These are phyloP conservation scores for Plectosphaerella cucumerina DNA, from an alignment of 2,329 filamentous ascomycete species.

Conservation along the genomic window DNA sequence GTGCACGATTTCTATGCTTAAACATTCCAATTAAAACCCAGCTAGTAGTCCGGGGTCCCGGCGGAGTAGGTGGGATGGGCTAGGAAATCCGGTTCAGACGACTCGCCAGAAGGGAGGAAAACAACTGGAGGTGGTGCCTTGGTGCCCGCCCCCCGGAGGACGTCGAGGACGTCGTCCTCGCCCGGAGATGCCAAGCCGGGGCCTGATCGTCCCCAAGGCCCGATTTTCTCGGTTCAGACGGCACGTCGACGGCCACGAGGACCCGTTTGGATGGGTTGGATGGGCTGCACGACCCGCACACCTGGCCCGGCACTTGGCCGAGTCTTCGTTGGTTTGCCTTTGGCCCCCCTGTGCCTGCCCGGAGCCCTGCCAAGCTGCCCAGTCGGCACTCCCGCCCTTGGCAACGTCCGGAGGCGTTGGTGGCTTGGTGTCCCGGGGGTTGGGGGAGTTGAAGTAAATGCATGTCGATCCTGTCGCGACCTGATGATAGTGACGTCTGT, in stretches of 20 bases:
- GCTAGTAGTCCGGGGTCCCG: neutral
- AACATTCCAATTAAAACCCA: conserved; percentile 1
- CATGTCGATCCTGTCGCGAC: no score
- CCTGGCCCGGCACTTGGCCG: neutral
- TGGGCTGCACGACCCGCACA: neutral
- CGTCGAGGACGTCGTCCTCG: neutral
- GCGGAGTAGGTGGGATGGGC: no score
- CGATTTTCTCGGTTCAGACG: conserved; percentile 2
- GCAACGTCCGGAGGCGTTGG: no score
- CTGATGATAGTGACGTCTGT: no score
- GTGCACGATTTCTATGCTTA: neutral
- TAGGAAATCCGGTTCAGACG: neutral
- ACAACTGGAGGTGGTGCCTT: neutral
- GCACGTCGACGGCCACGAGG: neutral
- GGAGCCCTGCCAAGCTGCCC: no score
- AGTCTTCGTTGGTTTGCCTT: neutral
- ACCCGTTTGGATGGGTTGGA: neutral
- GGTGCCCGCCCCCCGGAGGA: no score
- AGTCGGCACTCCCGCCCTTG: no score
- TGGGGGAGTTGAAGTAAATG: no score
- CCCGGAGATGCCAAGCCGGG: conserved; percentile 1
- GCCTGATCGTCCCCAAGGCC: neutral
- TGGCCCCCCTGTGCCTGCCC: neutral
- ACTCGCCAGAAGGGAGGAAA: neutral
- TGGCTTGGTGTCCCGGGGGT: no score